Base-by-base conservation (phyloP, 1,284 basidiomycete species). In the Pulchroboletus neoregius region DNA sequence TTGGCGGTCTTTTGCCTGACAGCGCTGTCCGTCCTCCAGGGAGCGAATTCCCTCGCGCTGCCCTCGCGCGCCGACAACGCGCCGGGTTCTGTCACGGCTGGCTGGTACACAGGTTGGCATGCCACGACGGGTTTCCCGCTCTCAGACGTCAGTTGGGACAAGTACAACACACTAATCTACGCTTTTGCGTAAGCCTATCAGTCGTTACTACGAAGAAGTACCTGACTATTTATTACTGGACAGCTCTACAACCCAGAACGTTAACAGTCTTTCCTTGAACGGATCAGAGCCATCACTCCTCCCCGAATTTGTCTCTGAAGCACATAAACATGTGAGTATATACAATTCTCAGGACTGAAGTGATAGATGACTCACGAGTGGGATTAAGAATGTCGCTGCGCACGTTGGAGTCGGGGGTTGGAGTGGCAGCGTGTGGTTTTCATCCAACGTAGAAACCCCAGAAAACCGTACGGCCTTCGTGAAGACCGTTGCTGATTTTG, bases 391-490 rank as follows among this genome's bases (percentile, higher is more conserved):
- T 40, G 87, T 91, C 48, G 74, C 78, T 49, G 87, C 90, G 15
- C 72, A 83, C 42, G 64, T 91, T 27, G 81, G 84, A 20, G 72
- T 94, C 43, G 92, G 92, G 39, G 92, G 92, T 28, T 94, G 91
- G 91, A 79, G 60, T 87, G 91, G 8, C 66, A 72, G 41, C 73
- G 80, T 53, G 12, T 83, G 66, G 66, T 94, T 84, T 66, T 94
- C 91, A 2, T 69, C 76, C 20, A 74, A 82, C 31, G 79, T 91
- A 24, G 76, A 74, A 13, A 79, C 71, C 20, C 63, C 75, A 0
- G 64, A 67, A 26, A 82, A 79, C 57, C 76, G 88, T 32, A 77
- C 79, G 5, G 71, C 71, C 0, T 92, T 94, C 55, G 80, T 84
- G 33, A 70, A 78, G 30, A 82, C 88, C 34, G 71, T 93, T 46